Percentiles rank a stretch among this genome's conserved stretches.
Conservation (phyloP, 2,329 filamentous ascomycete genomes). For the Aphanoascus verrucosus region DNA sequence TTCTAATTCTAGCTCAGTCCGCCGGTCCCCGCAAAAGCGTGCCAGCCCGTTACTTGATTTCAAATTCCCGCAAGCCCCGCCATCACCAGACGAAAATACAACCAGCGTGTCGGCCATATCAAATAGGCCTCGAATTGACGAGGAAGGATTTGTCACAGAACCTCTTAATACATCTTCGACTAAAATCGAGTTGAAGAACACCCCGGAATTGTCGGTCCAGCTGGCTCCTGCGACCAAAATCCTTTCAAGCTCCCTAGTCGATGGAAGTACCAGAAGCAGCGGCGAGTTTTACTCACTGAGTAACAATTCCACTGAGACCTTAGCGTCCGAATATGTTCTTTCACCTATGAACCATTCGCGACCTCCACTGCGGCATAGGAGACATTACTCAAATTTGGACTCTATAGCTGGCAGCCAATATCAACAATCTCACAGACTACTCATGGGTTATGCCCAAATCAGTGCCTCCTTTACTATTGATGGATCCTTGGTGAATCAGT, state of each 20-base stretch:
- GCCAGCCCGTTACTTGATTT: slow-evolving; percentile 39
- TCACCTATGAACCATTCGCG: slow-evolving; percentile 44
- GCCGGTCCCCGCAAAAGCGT: slow-evolving; percentile 17
- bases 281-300: slow-evolving; percentile 91
- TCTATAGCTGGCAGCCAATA: slow-evolving; percentile 18
- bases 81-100: slow-evolving; percentile 20
- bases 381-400: slow-evolving; percentile 38
- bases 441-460: slow-evolving; percentile 97
- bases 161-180: slow-evolving; percentile 10
- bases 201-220: slow-evolving; percentile 21
- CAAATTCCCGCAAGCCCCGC: slow-evolving; percentile 44
- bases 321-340: slow-evolving; percentile 72
- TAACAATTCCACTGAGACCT: slow-evolving; percentile 87
- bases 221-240: slow-evolving; percentile 31
- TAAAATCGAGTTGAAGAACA: slow-evolving; percentile 13
- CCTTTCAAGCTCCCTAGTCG: slow-evolving; percentile 41
- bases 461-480: slow-evolving; percentile 87
- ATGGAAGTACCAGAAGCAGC: slow-evolving; percentile 75
- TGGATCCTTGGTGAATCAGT: slow-evolving; percentile 78
- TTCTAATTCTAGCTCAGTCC: slow-evolving; percentile 6
- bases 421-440: slow-evolving; percentile 54
- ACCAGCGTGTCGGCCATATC: neutral
- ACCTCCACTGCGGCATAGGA: slow-evolving; percentile 30
- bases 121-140: slow-evolving; percentile 1
- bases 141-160: neutral